These are phyloP conservation scores for Tolypocladium cylindrosporum DNA, from an alignment of 2,329 filamentous ascomycete species.

Conservation along the genomic window DNA sequence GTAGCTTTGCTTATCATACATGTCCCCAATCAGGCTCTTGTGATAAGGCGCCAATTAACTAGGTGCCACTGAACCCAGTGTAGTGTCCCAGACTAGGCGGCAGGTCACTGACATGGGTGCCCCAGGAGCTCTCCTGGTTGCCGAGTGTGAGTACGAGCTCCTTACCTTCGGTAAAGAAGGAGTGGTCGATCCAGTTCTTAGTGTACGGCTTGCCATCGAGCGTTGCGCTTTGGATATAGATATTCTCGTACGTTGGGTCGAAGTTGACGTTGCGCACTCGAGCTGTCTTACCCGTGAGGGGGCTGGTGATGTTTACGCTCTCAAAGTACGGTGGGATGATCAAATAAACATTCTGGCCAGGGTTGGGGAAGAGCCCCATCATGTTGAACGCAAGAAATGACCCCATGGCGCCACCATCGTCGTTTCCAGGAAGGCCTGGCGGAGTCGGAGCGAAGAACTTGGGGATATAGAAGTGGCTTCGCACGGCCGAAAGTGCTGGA, in stretches of 20 bases:
- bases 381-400: conserved; percentile 55
- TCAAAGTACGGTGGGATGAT: conserved; percentile 60
- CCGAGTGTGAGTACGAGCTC: conserved; percentile 55
- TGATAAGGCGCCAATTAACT: conserved; percentile 10
- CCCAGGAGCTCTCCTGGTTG: conserved; percentile 52
- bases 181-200: conserved; percentile 58
- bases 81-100: conserved; percentile 47
- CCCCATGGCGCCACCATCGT: conserved; percentile 63
- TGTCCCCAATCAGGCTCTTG: too few relatives aligned
- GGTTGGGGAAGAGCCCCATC: conserved; percentile 61
- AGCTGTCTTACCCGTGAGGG: conserved; percentile 48
- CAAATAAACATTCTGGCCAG: conserved; percentile 62
- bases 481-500: conserved; percentile 42
- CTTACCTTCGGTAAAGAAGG: conserved; percentile 56
- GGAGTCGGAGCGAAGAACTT: conserved; percentile 49
- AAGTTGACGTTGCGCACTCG: conserved; percentile 52
- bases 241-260: conserved; percentile 43
- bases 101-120: conserved; percentile 45
- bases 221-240: conserved; percentile 58
- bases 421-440: conserved; percentile 57
- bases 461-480: conserved; percentile 57
- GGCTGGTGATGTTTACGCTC: conserved; percentile 46
- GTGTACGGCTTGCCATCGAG: conserved; percentile 50
- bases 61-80: conserved; percentile 15
- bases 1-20: background rate